These are phyloP conservation scores for Pyrus bretschneideri DNA, from an alignment of 306 rosid species.

Conservation along the genomic window DNA sequence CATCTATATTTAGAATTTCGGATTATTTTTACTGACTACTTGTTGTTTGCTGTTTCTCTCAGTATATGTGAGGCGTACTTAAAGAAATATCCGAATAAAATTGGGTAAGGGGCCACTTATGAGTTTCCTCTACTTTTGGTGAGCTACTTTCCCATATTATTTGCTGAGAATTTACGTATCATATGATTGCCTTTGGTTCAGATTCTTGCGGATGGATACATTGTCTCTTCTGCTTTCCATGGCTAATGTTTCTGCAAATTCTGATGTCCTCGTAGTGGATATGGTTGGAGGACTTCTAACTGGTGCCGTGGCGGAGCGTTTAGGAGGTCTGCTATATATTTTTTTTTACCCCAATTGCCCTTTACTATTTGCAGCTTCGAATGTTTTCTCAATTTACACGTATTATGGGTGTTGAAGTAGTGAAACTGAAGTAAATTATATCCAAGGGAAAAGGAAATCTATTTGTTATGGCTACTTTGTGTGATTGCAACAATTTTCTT, in stretches of 20 bases:
- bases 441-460: neutral
- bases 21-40: conserved; percentile 10
- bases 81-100: conserved; percentile 75
- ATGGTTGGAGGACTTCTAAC: conserved; percentile 89
- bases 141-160: neutral
- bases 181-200: conserved; percentile 28
- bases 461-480: neutral
- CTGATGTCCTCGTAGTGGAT: conserved; percentile 80
- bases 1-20: neutral
- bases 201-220: conserved; percentile 82
- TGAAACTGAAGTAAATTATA: neutral
- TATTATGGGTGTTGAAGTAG: neutral
- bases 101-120: conserved; percentile 45
- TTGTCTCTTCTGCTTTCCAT: conserved; percentile 80
- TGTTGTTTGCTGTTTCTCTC: conserved; percentile 15
- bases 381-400: neutral
- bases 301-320: conserved; percentile 91
- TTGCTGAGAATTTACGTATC: neutral
- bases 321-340: conserved; percentile 57
- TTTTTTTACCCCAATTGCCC: neutral
- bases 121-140: neutral
- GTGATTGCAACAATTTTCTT: neutral
- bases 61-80: conserved; percentile 96
- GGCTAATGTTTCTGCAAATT: conserved; percentile 79
- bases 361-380: conserved; percentile 1